A percentile compares a stretch with the other conserved stretches of the same genome.
Evolutionary conservation across 176 grass and related monocot genomes (phyloP).

Genomic region (Zea luxurians): DNA sequence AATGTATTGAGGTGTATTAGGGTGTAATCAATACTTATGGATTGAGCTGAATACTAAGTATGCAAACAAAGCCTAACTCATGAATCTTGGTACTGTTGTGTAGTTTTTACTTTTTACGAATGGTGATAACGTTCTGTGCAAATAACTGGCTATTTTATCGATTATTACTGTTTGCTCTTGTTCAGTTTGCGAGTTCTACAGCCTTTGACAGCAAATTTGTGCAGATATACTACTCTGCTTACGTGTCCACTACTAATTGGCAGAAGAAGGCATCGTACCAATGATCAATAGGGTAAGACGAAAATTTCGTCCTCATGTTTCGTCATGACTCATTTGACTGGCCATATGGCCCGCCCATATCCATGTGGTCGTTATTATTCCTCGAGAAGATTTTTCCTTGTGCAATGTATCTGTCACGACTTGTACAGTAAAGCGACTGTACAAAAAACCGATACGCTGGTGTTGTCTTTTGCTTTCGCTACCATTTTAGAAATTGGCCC

Average conservation of each 20-base stretch:
- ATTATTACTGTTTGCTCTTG: not conserved
- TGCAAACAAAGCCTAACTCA: not conserved
- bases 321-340: too few relatives aligned
- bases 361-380: not conserved
- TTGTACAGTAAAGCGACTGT: not conserved
- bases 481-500: not conserved
- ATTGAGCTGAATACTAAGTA: too few relatives aligned
- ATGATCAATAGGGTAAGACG: not conserved
- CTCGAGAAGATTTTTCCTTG: not conserved
- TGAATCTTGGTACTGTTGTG: not conserved
- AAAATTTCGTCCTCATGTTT: not conserved
- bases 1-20: too few relatives aligned
- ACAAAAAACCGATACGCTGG: not conserved
- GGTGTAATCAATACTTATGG: too few relatives aligned
- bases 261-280: not conserved
- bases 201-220: not conserved
- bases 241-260: not conserved
- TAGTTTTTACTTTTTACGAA: not conserved
- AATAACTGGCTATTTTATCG: not conserved
- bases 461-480: not conserved
- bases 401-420: constrained; percentile 1
- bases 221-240: not conserved
- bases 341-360: not conserved
- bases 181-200: not conserved
- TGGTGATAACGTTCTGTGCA: not conserved